A percentile compares a stretch with the other conserved stretches of the same genome.
These are phyloP conservation scores for Phytophthora lateralis DNA, from an alignment of 352 stramenopile species.

Conservation along the genomic window DNA sequence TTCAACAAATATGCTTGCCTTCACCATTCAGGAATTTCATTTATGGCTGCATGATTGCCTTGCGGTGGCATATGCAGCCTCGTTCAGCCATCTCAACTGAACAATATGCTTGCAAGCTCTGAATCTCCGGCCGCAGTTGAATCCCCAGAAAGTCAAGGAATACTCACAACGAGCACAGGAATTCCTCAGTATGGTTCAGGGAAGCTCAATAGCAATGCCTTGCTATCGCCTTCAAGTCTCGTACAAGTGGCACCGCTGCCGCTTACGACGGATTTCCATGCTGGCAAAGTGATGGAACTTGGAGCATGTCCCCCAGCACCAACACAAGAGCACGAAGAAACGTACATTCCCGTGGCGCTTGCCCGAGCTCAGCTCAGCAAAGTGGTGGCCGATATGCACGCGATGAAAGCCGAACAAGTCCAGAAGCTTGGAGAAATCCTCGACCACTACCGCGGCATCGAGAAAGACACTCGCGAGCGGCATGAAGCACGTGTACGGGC, in stretches of 20 bases:
- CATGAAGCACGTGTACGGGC: conserved; percentile 60
- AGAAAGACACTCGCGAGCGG: conserved; percentile 56
- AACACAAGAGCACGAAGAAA: conserved; percentile 45
- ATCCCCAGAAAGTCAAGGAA: neutral
- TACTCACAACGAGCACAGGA: neutral
- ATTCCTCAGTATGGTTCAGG: neutral
- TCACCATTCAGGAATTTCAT: conserved; percentile 3
- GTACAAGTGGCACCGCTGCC: conserved; percentile 39
- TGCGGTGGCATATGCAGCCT: neutral
- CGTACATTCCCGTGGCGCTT: conserved; percentile 77
- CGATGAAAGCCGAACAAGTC: conserved; percentile 72
- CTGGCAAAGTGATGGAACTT: conserved; percentile 40
- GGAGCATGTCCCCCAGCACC: conserved; percentile 6
- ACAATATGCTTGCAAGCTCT: no score
- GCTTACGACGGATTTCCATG: conserved; percentile 52
- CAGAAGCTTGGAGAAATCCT: conserved; percentile 57
- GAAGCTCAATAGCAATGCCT: neutral
- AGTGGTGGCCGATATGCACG: conserved; percentile 82
- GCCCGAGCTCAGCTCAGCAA: conserved; percentile 59
- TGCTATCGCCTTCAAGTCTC: conserved; percentile 7
- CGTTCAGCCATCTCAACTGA: neutral
- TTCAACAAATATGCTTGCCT: neutral
- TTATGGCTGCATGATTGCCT: conserved; percentile 11
- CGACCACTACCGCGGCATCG: conserved; percentile 57
- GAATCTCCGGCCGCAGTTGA: neutral